Conservation (phyloP, 768 basidiomycete genomes). For the Epithele typhae region DNA sequence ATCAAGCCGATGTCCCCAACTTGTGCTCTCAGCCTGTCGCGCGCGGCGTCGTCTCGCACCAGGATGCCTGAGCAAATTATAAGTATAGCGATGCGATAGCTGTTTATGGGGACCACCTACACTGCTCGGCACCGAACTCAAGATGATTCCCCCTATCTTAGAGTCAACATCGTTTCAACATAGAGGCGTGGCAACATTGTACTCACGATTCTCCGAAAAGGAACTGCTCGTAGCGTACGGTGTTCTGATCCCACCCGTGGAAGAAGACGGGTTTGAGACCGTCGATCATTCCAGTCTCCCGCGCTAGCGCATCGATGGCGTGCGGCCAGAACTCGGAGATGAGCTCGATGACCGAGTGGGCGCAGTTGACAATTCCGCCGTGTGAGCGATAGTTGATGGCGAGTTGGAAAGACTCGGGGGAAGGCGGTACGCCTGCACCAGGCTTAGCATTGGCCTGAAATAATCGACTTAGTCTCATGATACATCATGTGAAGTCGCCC, state of each 20-base stretch:
- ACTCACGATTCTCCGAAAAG: conserved; percentile 47
- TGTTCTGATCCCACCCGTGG: conserved; percentile 39
- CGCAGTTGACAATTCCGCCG: conserved; percentile 70
- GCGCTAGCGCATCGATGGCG: conserved; percentile 54
- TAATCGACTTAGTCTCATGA: too few species aligned
- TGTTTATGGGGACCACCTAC: conserved; percentile 29
- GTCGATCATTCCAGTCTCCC: conserved; percentile 51
- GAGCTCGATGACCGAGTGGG: conserved; percentile 59
- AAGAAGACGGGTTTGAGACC: conserved; percentile 59
- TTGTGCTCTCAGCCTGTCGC: conserved; percentile 40
- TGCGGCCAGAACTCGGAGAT: conserved; percentile 59
- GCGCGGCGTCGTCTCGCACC: conserved; percentile 57
- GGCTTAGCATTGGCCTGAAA: too few species aligned
- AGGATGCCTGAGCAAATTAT: conserved; percentile 49
- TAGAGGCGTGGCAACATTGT: background rate
- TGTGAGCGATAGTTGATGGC: conserved; percentile 67
- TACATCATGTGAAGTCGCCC: too few species aligned
- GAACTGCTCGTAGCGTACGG: conserved; percentile 49
- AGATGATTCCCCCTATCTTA: conserved; percentile 39
- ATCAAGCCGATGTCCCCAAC: conserved; percentile 55
- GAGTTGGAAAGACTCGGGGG: conserved; percentile 43
- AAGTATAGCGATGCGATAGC: too few species aligned
- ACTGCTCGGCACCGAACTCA: conserved; percentile 64
- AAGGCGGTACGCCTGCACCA: background rate
- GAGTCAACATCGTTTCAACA: background rate